These are phyloP conservation scores for Cunninghamia lanceolata DNA, from an alignment of 75 land plant genomes.

Conservation along the genomic window DNA sequence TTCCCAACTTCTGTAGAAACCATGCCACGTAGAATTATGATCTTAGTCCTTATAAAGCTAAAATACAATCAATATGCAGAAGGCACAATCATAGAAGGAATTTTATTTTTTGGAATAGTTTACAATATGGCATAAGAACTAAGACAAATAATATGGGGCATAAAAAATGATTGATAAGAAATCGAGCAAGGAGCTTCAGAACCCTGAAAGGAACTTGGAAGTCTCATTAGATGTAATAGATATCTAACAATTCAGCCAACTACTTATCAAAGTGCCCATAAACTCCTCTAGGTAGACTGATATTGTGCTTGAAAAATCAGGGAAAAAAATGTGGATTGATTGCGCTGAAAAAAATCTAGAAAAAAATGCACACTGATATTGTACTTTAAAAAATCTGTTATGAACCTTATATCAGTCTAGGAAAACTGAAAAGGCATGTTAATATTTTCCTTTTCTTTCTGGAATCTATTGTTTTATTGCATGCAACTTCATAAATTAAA, in stretches of 20 bases:
- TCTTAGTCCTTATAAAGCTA: not conserved
- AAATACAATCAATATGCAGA: not conserved
- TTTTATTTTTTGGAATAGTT: not conserved
- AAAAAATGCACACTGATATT: not conserved
- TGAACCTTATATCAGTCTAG: not conserved
- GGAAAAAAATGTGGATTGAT: not conserved
- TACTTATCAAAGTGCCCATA: not conserved
- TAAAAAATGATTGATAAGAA: not conserved
- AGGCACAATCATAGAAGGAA: not conserved
- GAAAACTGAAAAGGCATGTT: not conserved
- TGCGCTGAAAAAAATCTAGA: not conserved
- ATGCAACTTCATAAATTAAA: not conserved
- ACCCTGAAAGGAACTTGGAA: not conserved
- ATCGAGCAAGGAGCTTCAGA: not conserved
- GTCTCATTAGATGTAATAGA: not conserved
- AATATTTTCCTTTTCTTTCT: not conserved
- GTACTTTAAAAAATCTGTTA: not conserved
- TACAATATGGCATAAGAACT: not conserved
- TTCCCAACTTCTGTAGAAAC: constrained; percentile 48
- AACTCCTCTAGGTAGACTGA: not conserved
- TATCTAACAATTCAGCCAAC: not conserved
- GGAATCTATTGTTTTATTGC: not conserved
- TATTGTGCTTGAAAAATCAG: not conserved
- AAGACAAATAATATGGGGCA: not conserved
- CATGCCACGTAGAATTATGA: not conserved